Conservation (phyloP, 2,329 filamentous ascomycete genomes). For the Cytospora piceicola region DNA sequence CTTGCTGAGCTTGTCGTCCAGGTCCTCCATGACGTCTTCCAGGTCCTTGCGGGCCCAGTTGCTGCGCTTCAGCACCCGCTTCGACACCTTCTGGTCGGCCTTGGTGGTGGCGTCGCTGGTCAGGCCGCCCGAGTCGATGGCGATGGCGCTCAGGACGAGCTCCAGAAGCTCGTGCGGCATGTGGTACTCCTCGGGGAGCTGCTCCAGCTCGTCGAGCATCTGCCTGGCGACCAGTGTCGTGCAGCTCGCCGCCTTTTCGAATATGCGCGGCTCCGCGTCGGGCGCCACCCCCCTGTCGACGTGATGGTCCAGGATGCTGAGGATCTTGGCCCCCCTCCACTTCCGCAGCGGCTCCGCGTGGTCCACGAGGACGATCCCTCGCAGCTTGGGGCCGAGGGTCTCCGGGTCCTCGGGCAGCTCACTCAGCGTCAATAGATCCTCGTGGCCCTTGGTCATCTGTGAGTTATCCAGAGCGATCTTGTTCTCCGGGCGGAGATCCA, state of each 20-base stretch:
- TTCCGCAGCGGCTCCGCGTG: constrained; percentile 47
- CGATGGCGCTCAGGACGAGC: constrained; percentile 50
- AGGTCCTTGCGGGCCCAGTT: constrained; percentile 46
- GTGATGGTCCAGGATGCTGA: constrained; percentile 52
- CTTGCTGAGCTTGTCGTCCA: constrained; percentile 44
- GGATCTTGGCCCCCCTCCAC: constrained; percentile 48
- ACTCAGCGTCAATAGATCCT: constrained; percentile 51
- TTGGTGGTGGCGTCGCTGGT: constrained; percentile 41
- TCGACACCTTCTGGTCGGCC: constrained; percentile 43
- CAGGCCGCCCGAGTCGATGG: constrained; percentile 50
- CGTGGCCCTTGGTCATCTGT: constrained; percentile 50
- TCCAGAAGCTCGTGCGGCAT: constrained; percentile 53
- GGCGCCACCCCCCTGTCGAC: constrained; percentile 46
- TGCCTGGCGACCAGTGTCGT: constrained; percentile 50
- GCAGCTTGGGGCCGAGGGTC: constrained; percentile 46
- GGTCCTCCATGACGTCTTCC: constrained; percentile 46
- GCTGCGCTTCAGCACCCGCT: constrained; percentile 46
- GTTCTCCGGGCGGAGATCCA: constrained; percentile 53
- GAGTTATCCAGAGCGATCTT: constrained; percentile 49
- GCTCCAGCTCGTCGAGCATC: constrained; percentile 51
- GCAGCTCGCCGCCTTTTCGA: constrained; percentile 49
- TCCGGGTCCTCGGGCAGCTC: constrained; percentile 51
- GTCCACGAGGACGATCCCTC: constrained; percentile 51
- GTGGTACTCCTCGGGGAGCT: constrained; percentile 49
- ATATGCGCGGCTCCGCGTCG: constrained; percentile 47